Base-by-base conservation (phyloP, 2,329 filamentous ascomycete genomes). In the Corynespora cassiicola region DNA sequence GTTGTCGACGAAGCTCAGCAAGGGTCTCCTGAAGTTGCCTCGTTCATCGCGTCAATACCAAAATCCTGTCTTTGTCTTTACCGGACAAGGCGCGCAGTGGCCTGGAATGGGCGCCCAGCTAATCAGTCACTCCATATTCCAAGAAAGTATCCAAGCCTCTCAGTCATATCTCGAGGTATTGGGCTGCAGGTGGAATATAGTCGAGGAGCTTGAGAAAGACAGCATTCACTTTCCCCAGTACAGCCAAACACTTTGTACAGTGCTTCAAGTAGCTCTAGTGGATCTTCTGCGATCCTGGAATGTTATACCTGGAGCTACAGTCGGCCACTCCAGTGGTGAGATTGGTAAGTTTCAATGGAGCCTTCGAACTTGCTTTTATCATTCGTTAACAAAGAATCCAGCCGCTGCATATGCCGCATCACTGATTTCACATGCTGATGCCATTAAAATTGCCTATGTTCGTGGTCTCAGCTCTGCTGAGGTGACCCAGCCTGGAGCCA, bases 301-400 rank as follows among this genome's bases (percentile, higher is more conserved):
- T 1, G 30, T 56, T 9, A 7, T 8, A 7, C 45, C 45, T 15
- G 14, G 9, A 11, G 34, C 27, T 5, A 32, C 35, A 9, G 42
- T 50, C 11, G 52, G 52, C 4, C 52, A 56, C 24, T 56, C 52
- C 7, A 31, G 18, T 19, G 52, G 52, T 14, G 52, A 56, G 28
- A 61, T 63, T 10, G 54, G 20, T 21, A n/a, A n/a, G n/a, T n/a
- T n/a, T n/a, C n/a, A n/a, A n/a, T n/a, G n/a, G n/a, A n/a, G n/a
- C n/a, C n/a, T n/a, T n/a, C n/a, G n/a, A n/a, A n/a, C n/a, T n/a
- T n/a, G n/a, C n/a, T n/a, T n/a, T n/a, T n/a, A n/a, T n/a, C n/a
- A n/a, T n/a, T n/a, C n/a, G n/a, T n/a, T n/a, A n/a, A n/a, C n/a
- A n/a, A n/a, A n/a, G n/a, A n/a, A n/a, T n/a, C n/a, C n/a, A n/a